These are phyloP conservation scores for Tolypocladium album DNA, from an alignment of 2,329 filamentous ascomycete genomes.

Conservation along the genomic window DNA sequence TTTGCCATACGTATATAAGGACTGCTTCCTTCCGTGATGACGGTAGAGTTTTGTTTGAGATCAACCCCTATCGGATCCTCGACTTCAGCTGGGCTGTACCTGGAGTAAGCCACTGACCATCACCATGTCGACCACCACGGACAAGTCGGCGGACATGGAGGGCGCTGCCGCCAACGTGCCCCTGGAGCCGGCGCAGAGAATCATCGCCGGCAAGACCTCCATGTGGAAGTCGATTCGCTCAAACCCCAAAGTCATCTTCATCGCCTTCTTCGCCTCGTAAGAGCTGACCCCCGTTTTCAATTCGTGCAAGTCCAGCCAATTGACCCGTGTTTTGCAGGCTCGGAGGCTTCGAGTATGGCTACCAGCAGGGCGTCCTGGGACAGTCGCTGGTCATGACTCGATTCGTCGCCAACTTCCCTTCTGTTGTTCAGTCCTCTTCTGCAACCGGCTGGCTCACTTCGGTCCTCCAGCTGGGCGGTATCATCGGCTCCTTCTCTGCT, in stretches of 20 bases:
- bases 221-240: not conserved
- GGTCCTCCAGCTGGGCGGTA: slow-evolving; percentile 37
- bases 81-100: not conserved
- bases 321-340: not conserved
- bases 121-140: slow-evolving; percentile 3
- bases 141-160: slow-evolving; percentile 4
- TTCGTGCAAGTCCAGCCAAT: not conserved
- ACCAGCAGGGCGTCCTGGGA: not conserved
- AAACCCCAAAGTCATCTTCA: not conserved
- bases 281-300: not conserved
- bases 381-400: slow-evolving; percentile 9
- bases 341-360: not conserved
- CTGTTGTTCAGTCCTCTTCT: slow-evolving; percentile 31
- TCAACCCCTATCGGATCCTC: not conserved
- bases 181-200: slow-evolving; percentile 7
- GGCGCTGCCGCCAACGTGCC: slow-evolving; percentile 2
- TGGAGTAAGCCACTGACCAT: not conserved
- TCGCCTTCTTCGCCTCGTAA: not conserved
- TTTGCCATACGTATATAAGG: not conserved
- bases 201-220: slow-evolving; percentile 11
- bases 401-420: slow-evolving; percentile 38
- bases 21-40: not conserved
- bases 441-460: slow-evolving; percentile 41
- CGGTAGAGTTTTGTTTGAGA: not conserved
- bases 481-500: slow-evolving; percentile 34